A percentile compares a stretch with the other conserved stretches of the same genome.
phyloP scores from a whole-genome alignment of 306 rosid genomes.

The Quercus agrifolia region DNA sequence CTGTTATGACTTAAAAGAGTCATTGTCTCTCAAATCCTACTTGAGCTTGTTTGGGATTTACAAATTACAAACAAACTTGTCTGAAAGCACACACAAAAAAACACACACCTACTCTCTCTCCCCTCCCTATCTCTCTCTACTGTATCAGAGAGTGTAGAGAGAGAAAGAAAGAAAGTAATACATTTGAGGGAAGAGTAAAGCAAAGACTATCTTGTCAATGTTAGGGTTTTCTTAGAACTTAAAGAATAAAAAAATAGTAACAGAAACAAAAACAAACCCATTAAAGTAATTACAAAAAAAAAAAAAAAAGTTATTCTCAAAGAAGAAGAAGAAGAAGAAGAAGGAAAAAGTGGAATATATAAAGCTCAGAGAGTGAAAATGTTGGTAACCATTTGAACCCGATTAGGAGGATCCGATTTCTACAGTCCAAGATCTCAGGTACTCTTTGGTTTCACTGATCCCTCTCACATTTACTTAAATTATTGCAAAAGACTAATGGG shows the following conservation, averaged over 20 bases:
- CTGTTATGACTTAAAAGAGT: not conserved
- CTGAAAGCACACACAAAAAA: constrained; percentile 15
- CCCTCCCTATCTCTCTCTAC: constrained; percentile 27
- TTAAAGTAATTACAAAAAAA: constrained; percentile 8
- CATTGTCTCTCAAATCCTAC: constrained; percentile 21
- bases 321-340: constrained; percentile 9
- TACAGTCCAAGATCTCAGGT: constrained; percentile 62
- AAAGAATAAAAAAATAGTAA: not conserved
- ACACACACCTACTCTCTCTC: constrained; percentile 7
- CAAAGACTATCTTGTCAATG: constrained; percentile 68
- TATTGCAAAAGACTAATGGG: constrained; percentile 25
- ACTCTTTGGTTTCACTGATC: constrained; percentile 42
- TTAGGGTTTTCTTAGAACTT: constrained; percentile 64
- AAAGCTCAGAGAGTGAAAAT: constrained; percentile 36
- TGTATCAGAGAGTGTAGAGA: constrained; percentile 60
- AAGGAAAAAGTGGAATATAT: constrained; percentile 18
- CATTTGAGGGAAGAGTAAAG: constrained; percentile 65
- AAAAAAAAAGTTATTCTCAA: constrained; percentile 22
- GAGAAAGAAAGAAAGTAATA: constrained; percentile 43
- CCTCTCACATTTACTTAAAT: constrained; percentile 39
- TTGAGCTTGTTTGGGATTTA: not conserved
- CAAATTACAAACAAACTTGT: constrained; percentile 23
- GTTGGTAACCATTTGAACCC: constrained; percentile 52
- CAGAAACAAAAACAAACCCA: constrained; percentile 5
- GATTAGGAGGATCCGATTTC: constrained; percentile 57